These are phyloP conservation scores for Venturia aucupariae DNA, from an alignment of 2,329 filamentous ascomycete genomes.

Conservation along the genomic window DNA sequence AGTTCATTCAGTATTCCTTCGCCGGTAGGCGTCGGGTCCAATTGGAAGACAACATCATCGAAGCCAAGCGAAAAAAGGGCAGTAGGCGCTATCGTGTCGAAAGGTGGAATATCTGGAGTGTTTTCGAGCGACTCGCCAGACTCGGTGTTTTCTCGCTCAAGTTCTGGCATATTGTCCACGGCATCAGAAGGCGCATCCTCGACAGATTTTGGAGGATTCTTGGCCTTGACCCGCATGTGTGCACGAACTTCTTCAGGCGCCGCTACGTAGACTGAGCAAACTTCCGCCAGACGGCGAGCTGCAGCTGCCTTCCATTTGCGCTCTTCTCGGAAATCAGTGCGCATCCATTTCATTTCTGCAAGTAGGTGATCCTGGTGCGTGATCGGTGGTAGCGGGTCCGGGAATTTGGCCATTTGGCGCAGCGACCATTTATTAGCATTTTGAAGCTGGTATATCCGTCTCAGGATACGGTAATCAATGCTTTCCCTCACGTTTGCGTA, in stretches of 20 bases:
- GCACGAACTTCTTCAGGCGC: slow-evolving; percentile 54
- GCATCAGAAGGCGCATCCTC: slow-evolving; percentile 20
- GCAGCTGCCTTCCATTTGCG: slow-evolving; percentile 84
- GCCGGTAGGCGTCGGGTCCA: slow-evolving; percentile 63
- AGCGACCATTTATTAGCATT: slow-evolving; percentile 89
- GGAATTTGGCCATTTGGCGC: slow-evolving; percentile 73
- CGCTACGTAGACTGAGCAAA: slow-evolving; percentile 74
- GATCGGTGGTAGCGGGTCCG: slow-evolving; percentile 66
- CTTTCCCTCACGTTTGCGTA: slow-evolving; percentile 75
- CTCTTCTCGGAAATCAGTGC: slow-evolving; percentile 90
- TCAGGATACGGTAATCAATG: slow-evolving; percentile 77
- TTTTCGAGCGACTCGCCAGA: slow-evolving; percentile 13
- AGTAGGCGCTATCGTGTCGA: slow-evolving; percentile 51
- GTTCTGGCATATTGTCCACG: slow-evolving; percentile 29
- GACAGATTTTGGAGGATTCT: slow-evolving; percentile 20
- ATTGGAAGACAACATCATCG: slow-evolving; percentile 70
- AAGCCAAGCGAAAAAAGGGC: slow-evolving; percentile 75
- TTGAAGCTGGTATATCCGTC: slow-evolving; percentile 82
- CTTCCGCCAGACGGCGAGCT: slow-evolving; percentile 69
- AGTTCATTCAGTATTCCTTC: slow-evolving; percentile 73
- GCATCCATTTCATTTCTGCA: slow-evolving; percentile 95
- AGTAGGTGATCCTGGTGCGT: slow-evolving; percentile 82
- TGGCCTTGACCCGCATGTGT: slow-evolving; percentile 58
- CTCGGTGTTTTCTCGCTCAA: slow-evolving; percentile 22
- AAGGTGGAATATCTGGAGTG: slow-evolving; percentile 27